Conservation (phyloP, 352 stramenopile species). For the Pythium vanterpoolii region DNA sequence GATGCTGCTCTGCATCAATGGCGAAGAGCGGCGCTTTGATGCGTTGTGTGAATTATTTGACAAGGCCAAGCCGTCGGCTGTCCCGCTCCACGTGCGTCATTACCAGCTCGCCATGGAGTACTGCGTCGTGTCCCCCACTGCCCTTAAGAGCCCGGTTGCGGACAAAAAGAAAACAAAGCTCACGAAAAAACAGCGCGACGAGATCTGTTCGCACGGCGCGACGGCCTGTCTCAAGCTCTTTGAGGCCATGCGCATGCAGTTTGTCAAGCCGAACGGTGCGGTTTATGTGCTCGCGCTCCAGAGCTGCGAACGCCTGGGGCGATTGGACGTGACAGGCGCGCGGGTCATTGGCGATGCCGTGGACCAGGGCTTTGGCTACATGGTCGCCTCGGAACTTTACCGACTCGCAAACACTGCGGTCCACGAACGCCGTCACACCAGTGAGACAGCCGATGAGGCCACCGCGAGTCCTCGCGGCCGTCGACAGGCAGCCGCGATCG, state of each 20-base stretch:
- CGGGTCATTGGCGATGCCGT: constrained; percentile 49
- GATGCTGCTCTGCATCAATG: constrained; percentile 70
- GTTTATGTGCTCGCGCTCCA: constrained; percentile 72
- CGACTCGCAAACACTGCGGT: constrained; percentile 16
- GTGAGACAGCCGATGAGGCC: constrained; percentile 3
- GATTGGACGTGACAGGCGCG: constrained; percentile 45
- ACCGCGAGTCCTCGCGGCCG: constrained; percentile 14
- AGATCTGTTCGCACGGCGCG: constrained; percentile 27
- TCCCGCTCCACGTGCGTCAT: constrained; percentile 52
- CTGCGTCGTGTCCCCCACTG: constrained; percentile 5
- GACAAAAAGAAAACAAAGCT: constrained; percentile 19
- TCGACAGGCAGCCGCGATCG: constrained; percentile 23
- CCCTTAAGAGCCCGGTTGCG: not conserved
- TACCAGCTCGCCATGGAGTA: constrained; percentile 78
- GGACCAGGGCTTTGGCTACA: constrained; percentile 44
- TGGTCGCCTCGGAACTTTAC: constrained; percentile 26
- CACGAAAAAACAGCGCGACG: constrained; percentile 16
- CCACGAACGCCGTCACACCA: constrained; percentile 5
- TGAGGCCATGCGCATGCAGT: constrained; percentile 65
- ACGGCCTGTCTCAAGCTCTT: constrained; percentile 66
- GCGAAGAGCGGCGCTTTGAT: constrained; percentile 44
- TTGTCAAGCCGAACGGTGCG: constrained; percentile 71
- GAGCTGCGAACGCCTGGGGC: constrained; percentile 48
- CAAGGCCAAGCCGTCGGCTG: constrained; percentile 34
- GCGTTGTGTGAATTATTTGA: constrained; percentile 47